Evolutionary conservation across 2,329 filamentous ascomycete genomes (phyloP).

Genomic region (Bretziella fagacearum): DNA sequence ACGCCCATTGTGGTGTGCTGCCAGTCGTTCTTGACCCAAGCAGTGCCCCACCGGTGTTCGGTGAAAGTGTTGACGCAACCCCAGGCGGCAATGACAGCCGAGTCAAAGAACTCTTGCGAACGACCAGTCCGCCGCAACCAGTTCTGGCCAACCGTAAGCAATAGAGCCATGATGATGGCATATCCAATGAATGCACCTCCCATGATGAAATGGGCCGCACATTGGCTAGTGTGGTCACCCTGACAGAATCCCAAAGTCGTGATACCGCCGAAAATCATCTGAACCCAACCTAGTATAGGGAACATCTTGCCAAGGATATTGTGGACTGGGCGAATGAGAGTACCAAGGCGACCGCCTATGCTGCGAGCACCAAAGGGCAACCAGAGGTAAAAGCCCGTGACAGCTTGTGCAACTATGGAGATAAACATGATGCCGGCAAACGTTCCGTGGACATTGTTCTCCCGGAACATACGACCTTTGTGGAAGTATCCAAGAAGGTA

Average conservation of each 20-base stretch:
- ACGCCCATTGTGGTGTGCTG: slow-evolving; percentile 99
- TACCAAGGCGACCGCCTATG: slow-evolving; percentile 61
- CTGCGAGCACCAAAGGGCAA: slow-evolving; percentile 67
- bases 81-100: slow-evolving; percentile 78
- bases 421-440: slow-evolving; percentile 73
- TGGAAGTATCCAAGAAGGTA: slow-evolving; percentile 88
- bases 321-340: slow-evolving; percentile 54
- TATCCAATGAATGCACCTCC: slow-evolving; percentile 92
- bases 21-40: slow-evolving; percentile 85
- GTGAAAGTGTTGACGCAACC: slow-evolving; percentile 97
- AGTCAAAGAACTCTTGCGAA: slow-evolving; percentile 96
- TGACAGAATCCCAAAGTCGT: slow-evolving; percentile 84
- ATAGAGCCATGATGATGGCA: slow-evolving; percentile 68
- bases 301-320: slow-evolving; percentile 72
- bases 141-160: slow-evolving; percentile 72
- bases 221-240: slow-evolving; percentile 80
- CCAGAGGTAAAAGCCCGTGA: slow-evolving; percentile 71
- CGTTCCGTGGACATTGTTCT: slow-evolving; percentile 56
- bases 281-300: slow-evolving; percentile 73
- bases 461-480: slow-evolving; percentile 69
- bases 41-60: slow-evolving; percentile 80
- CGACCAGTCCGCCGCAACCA: slow-evolving; percentile 71
- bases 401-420: slow-evolving; percentile 58
- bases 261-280: slow-evolving; percentile 94
- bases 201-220: slow-evolving; percentile 96